Base-by-base conservation (phyloP, 2,329 filamentous ascomycete species). In the Alternaria longipes region DNA sequence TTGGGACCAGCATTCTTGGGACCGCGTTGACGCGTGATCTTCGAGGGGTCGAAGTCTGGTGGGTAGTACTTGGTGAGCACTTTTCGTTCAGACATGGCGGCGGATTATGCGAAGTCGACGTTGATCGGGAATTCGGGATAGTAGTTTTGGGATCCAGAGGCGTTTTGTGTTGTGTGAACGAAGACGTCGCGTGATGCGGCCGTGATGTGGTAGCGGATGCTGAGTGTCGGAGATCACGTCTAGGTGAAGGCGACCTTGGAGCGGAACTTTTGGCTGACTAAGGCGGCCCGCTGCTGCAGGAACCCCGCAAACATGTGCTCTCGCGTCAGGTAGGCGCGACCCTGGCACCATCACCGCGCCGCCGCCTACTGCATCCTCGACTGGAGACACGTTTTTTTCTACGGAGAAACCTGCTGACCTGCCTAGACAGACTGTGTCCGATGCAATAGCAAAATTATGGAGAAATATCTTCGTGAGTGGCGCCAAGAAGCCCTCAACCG, bases 401-500 rank as follows among this genome's bases (percentile, higher is more conserved):
- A 20, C 0, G 45, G 32, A 28, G 28, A 40, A 18, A 46, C 24
- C 54, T 30, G 30, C 44, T 52, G 54, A 34, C 41, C 34, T 24
- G 24, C 32, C 16, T 11, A 24, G 9, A 44, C 20, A 57, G 14
- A 42, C 12, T 41, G 11, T 28, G 20, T 32, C 41, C 47, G 51
- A 65, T 64, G 58, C 42, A 18, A 47, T 51, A 67, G 50, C 28
- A n/a, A 34, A 11, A 58, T 26, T 64, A 98, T 99, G 95, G 93
- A 98, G 84, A 90, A 89, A 74, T 97, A 94, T 81, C 86, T 99
- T 75, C 90, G 94, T 77, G 91, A 92, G 75, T 99, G 95, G 95
- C 88, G 94, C 76, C 92, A 97, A 81, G 93, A 97, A 83, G 94
- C 94, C 76, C 84, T 97, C 74, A 94, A 97, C 81, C 95, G 96